These are phyloP conservation scores for Colletotrichum echinochloae DNA, from an alignment of 2,329 filamentous ascomycete species.

Conservation along the genomic window DNA sequence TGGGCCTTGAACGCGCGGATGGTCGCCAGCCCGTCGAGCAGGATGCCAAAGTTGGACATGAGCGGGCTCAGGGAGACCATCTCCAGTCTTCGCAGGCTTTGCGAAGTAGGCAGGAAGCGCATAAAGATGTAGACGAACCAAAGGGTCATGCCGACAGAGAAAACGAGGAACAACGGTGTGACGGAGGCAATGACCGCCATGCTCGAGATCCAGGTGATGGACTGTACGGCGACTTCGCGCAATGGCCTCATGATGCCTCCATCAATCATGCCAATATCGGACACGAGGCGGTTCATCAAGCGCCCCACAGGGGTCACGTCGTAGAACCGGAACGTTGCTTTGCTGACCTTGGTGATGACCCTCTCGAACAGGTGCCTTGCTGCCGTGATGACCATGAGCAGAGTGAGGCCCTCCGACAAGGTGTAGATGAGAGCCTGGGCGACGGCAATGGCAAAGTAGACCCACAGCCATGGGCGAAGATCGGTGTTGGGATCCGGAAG, in stretches of 20 bases:
- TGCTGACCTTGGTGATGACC: conserved; percentile 79
- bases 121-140: conserved; percentile 81
- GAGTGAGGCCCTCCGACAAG: conserved; percentile 73
- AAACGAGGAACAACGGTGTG: conserved; percentile 80
- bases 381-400: conserved; percentile 83
- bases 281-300: conserved; percentile 91
- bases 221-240: conserved; percentile 75
- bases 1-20: conserved; percentile 87
- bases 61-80: conserved; percentile 91
- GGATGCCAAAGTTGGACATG: conserved; percentile 91
- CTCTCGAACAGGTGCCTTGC: conserved; percentile 80
- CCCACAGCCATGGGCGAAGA: conserved; percentile 79
- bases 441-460: conserved; percentile 75
- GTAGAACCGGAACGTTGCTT: conserved; percentile 89
- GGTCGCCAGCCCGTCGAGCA: conserved; percentile 87
- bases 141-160: conserved; percentile 75
- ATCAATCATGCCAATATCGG: conserved; percentile 90
- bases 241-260: conserved; percentile 84
- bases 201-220: conserved; percentile 78
- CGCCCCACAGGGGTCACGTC: conserved; percentile 90
- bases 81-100: conserved; percentile 84
- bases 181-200: conserved; percentile 83
- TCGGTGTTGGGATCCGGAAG: conserved; percentile 76
- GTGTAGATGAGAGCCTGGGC: conserved; percentile 70
- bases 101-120: conserved; percentile 83